Base-by-base conservation (phyloP, 2,329 filamentous ascomycete species). In the Aspergillus udagawae region DNA sequence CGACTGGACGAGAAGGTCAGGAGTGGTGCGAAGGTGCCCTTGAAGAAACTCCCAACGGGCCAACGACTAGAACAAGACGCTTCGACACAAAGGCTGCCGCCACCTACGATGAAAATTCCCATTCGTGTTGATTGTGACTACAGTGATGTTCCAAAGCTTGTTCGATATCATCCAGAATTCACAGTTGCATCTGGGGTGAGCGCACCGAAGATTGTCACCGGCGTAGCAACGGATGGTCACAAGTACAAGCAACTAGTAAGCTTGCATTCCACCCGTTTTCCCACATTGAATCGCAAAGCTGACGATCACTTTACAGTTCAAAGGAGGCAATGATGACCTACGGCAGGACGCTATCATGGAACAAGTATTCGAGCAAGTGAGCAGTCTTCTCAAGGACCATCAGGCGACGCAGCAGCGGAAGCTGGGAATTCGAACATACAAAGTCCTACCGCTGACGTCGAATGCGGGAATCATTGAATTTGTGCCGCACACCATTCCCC, bases 281-380 rank as follows among this genome's bases (percentile, higher is more conserved):
- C 5, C 9, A 3, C n/a, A 29, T 12, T 49, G 12, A 12, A 51
- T 21, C 5, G 21, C 28, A 7, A 10, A 10, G 35, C 60, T 67
- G 49, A 66, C 54, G 27, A 27, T 53, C 47, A 58, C 12, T 7
- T 54, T 51, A 57, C 61, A 86, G 80, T 87, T 96, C 70, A 99
- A 99, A 80, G 92, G 92, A 60, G 92, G 94, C 20, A 93, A 93
- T 69, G 94, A 99, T 72, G 93, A 99, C 70, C 83, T 99, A 12
- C 89, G 95, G 8, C 94, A 99, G 77, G 94, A 99, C 69, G 91
- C 93, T 48, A 99, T 87, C 79, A 99, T 99, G 95, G 95, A 99
- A 74, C 94, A 99, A 75, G 94, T 99, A 1, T 99, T 99, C 72
- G 91, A 92, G 57, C 92, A 96, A 74, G 94, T 97, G 23, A 97